These are phyloP conservation scores for Thraustotheca clavata DNA, from an alignment of 352 stramenopile species.

Conservation along the genomic window DNA sequence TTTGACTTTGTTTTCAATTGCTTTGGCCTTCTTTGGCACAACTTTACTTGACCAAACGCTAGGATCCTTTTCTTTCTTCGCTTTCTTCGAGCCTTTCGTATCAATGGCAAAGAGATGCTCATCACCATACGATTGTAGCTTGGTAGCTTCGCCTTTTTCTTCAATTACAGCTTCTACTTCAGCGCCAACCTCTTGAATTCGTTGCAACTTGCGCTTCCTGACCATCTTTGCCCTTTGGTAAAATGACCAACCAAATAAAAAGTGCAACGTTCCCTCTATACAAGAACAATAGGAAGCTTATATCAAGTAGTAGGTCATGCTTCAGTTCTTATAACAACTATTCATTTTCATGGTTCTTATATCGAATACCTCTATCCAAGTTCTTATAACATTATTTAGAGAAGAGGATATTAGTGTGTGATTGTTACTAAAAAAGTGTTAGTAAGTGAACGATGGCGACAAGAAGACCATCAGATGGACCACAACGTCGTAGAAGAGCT, in stretches of 20 bases:
- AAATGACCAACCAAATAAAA: constrained; percentile 17
- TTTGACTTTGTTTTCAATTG: constrained; percentile 12
- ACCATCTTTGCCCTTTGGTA: constrained; percentile 13
- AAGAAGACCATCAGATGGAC: neutral
- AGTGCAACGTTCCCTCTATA: constrained; percentile 14
- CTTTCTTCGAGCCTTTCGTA: constrained; percentile 56
- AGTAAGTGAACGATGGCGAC: neutral
- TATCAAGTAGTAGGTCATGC: too few species aligned
- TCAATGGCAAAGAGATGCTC: constrained; percentile 79
- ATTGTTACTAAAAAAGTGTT: too few species aligned
- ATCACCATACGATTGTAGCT: constrained; percentile 58
- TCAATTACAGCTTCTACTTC: constrained; percentile 71
- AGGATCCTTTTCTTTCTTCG: constrained; percentile 29
- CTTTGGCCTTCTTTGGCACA: constrained; percentile 19
- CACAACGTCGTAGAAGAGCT: neutral
- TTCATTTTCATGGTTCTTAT: neutral
- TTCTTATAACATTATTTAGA: too few species aligned
- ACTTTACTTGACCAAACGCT: constrained; percentile 1
- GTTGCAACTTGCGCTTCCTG: constrained; percentile 23
- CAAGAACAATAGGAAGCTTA: too few species aligned
- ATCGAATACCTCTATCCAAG: neutral
- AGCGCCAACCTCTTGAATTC: constrained; percentile 36
- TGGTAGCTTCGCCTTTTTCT: constrained; percentile 67
- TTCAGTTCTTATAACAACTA: neutral
- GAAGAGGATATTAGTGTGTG: too few species aligned